Base-by-base conservation (phyloP, 139 green algal genomes). In the Coelastrella sp. region DNA sequence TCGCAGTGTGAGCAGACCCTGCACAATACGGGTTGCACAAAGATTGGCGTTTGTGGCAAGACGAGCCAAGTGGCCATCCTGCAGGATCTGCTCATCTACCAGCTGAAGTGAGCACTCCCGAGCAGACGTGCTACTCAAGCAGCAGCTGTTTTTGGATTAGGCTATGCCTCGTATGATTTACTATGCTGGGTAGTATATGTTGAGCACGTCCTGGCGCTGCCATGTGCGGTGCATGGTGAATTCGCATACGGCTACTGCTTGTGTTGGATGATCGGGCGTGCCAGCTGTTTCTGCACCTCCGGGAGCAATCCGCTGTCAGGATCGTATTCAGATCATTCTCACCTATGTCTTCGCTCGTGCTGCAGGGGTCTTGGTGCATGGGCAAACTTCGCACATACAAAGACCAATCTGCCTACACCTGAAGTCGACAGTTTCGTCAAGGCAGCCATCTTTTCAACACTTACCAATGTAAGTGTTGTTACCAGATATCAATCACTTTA, bases 1-100 rank as follows among this genome's bases (percentile, higher is more conserved):
- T 4, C 65, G 68, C 93, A 96, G 90, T 97, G 95, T 77, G 95
- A 97, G 80, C 95, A 97, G 90, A 97, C 95, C 11, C 92, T 83
- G 56, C 90, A 89, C 74, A 91, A 90, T 54, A 92, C 61, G 13
- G 95, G 95, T 61, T 97, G 95, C 93, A 95, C 90, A 56, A 94
- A 85, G 3, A 86, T 94, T 56, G 94, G 95, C 17, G 93, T 97
- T 22, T 97, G 95, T 84, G 95, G 95, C 81, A 97, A 97, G 89
- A 96, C 94, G 5, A 91, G 93, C 20, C 92, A 97, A 78, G 95
- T 95, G 10, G 92, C 93, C 0, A 84, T 80, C 68, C 68, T 96
- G 54, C 94, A 96, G 73, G 94, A 96, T 75, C 83, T 96, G n/a
- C 89, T 96, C 5, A 91, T 93, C 74, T 95, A 95, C 83, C 87